Evolutionary conservation across 352 stramenopile species (phyloP).

Genomic region (Phytophthora pini): DNA sequence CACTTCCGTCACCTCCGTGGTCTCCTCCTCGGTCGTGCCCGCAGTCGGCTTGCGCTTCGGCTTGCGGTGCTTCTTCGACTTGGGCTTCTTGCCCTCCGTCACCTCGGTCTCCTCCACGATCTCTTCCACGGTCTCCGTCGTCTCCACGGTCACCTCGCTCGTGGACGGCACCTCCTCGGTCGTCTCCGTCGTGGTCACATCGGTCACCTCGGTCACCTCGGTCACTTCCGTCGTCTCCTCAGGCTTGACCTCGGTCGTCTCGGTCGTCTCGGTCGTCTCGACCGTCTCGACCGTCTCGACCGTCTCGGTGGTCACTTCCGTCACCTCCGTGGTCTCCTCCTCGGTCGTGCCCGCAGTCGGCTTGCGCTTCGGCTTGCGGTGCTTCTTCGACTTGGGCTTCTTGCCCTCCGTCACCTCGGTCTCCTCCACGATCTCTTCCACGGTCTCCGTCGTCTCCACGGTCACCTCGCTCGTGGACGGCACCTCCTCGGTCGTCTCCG

Average conservation of each 20-base stretch:
- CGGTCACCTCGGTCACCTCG: not conserved
- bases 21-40: not conserved
- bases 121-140: slow-evolving; percentile 5
- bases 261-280: no score
- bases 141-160: slow-evolving; percentile 7
- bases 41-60: not conserved
- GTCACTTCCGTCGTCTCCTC: slow-evolving; percentile 5
- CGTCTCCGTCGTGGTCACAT: slow-evolving; percentile 3
- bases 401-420: slow-evolving; percentile 13
- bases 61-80: not conserved
- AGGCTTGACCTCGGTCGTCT: no score
- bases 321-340: no score
- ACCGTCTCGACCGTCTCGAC: no score
- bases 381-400: not conserved
- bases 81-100: slow-evolving; percentile 4
- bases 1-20: slow-evolving; percentile 2
- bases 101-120: slow-evolving; percentile 7
- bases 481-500: no score
- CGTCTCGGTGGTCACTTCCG: no score
- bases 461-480: no score
- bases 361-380: not conserved
- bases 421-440: slow-evolving; percentile 12
- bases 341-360: not conserved
- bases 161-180: not conserved
- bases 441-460: not conserved